Percentiles rank a stretch among this genome's conserved stretches.
phyloP scores from a whole-genome alignment of 257 asterid species.

The Phtheirospermum japonicum region DNA sequence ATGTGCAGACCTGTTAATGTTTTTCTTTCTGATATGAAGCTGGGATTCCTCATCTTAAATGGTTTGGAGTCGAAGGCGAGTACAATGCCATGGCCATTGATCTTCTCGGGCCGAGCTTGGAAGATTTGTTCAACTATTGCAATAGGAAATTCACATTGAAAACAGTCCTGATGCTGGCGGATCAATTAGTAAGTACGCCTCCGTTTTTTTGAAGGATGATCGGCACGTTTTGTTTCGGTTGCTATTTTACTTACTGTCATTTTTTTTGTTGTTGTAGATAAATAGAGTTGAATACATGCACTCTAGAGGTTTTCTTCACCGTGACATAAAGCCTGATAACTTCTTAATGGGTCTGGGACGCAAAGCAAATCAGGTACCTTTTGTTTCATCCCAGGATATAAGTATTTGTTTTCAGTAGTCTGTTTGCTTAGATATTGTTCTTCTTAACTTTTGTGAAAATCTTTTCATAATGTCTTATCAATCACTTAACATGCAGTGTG shows the following conservation, averaged over 20 bases:
- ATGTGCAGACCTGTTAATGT: not conserved
- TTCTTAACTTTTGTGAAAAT: constrained; percentile 10
- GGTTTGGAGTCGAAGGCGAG: constrained; percentile 98
- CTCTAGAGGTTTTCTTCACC: constrained; percentile 97
- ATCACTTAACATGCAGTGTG: constrained; percentile 13
- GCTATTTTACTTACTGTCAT: constrained; percentile 22
- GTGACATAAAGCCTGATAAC: constrained; percentile 97
- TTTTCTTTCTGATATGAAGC: constrained; percentile 46
- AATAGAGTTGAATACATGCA: constrained; percentile 98
- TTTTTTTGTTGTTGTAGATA: constrained; percentile 46
- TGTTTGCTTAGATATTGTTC: not conserved
- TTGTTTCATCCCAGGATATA: constrained; percentile 14
- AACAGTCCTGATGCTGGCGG: constrained; percentile 94
- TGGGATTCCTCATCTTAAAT: constrained; percentile 91
- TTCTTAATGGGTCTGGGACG: constrained; percentile 99
- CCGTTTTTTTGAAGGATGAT: not conserved
- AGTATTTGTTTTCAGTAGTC: constrained; percentile 6
- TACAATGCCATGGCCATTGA: constrained; percentile 94
- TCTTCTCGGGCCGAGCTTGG: constrained; percentile 96
- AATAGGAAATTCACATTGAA: constrained; percentile 84
- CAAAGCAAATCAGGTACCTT: constrained; percentile 89
- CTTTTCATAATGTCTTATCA: not conserved
- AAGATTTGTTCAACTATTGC: constrained; percentile 92
- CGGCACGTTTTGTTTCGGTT: constrained; percentile 9
- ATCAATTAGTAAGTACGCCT: constrained; percentile 68